Evolutionary conservation across 2,329 filamentous ascomycete species (phyloP), one percentile per base, ranked within the genome.

Genomic region (Fusarium sp.): DNA sequence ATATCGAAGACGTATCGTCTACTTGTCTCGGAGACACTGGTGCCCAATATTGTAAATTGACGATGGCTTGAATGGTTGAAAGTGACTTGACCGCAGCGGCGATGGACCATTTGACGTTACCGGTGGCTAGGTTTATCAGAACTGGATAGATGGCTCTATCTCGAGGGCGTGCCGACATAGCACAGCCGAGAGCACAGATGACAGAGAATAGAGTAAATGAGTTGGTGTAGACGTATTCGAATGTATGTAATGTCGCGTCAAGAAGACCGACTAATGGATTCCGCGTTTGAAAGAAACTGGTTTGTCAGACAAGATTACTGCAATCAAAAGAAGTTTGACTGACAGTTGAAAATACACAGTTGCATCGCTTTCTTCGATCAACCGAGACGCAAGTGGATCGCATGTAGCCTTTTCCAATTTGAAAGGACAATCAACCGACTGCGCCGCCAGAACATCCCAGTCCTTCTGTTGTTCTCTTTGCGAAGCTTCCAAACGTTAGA

Each of bases 121-220:
- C 61, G 1, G 13, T 59, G 8, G 61, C 61, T 0, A 64, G 21
- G 1, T 47, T 58, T 2, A 55, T 45, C 0, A 64, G 3, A 18
- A 64, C 61, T 1, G 59, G 61, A 8, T 64, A 64, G 4, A 64
- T 64, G 6, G 60, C 61, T 28, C 61, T 21, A 18, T 64, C 61
- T 3, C 61, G 37, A 12, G 61, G 61, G 2, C 61, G 61, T 6
- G 45, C 40, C 8, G 61, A 64, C 14, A 64, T 41, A 20, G 61
- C 61, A 3, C 61, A 64, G 0, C 61, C 61, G 0, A 64, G 61
- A 41, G 61, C 59, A 18, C 61, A 64, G 4, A 64, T 37, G 1
- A 64, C 61, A 0, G 61, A 64, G 3, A 64, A 64, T 10, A 64
- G 9, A 1, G 61, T 64, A 7, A 64, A 64, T 4, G 61, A 64